A percentile compares a stretch with the other conserved stretches of the same genome.
Evolutionary conservation across 305 asterid genomes (phyloP).

Genomic region (Stenogyne calaminthoides): DNA sequence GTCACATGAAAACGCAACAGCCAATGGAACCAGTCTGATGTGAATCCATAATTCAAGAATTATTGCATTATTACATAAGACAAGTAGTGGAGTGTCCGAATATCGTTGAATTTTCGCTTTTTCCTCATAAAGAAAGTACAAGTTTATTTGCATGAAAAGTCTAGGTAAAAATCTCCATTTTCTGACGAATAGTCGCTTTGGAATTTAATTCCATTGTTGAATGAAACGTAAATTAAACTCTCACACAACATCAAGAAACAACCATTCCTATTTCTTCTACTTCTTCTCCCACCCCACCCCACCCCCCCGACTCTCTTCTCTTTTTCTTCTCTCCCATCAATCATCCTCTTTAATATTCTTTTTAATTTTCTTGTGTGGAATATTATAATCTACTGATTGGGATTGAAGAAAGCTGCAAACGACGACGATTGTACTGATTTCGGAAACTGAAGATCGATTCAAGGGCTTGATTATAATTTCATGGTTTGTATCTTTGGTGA

Average conservation of each 20-base stretch:
- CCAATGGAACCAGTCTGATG: constrained; percentile 60
- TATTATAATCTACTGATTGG: not conserved
- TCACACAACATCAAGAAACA: constrained; percentile 37
- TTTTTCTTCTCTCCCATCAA: not conserved
- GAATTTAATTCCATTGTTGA: constrained; percentile 52
- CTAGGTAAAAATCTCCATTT: constrained; percentile 38
- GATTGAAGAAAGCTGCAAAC: constrained; percentile 18
- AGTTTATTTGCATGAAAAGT: constrained; percentile 47
- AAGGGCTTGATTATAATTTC: constrained; percentile 6
- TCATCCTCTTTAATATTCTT: not conserved
- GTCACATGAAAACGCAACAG: constrained; percentile 66
- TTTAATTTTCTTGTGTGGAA: not conserved
- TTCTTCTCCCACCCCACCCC: not conserved
- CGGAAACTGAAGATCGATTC: constrained; percentile 17
- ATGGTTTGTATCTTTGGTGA: constrained; percentile 31
- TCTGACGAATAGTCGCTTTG: constrained; percentile 40
- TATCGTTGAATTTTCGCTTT: constrained; percentile 37
- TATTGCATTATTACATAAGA: constrained; percentile 51
- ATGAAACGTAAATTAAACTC: constrained; percentile 33
- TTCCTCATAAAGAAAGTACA: constrained; percentile 23
- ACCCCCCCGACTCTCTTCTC: not conserved
- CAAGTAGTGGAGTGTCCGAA: constrained; percentile 53
- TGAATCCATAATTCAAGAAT: constrained; percentile 60
- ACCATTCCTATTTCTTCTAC: not conserved
- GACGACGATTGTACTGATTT: constrained; percentile 11